These are phyloP conservation scores for Colletotrichum viniferum DNA, from an alignment of 2,329 filamentous ascomycete genomes.

Conservation along the genomic window DNA sequence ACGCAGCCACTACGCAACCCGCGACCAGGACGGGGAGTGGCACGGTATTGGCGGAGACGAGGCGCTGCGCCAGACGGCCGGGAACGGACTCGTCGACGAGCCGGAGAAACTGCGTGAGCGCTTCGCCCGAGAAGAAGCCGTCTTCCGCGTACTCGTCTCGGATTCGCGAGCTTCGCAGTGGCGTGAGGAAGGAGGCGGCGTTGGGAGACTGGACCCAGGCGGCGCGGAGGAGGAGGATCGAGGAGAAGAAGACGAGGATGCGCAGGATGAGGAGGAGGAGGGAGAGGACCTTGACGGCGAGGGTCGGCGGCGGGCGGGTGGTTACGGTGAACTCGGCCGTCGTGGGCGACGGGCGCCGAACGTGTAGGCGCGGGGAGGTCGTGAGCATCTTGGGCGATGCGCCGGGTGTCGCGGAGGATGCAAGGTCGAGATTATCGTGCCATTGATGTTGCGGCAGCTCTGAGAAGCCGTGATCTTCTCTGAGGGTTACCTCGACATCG, in stretches of 20 bases:
- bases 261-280: slow-evolving; percentile 47
- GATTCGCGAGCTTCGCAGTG: slow-evolving; percentile 8
- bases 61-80: slow-evolving; percentile 32
- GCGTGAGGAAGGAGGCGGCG: slow-evolving; percentile 18
- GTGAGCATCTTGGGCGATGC: slow-evolving; percentile 59
- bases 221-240: slow-evolving; percentile 48
- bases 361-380: slow-evolving; percentile 62
- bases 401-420: neutral
- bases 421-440: neutral
- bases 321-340: slow-evolving; percentile 94
- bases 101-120: slow-evolving; percentile 30
- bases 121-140: slow-evolving; percentile 4
- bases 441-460: neutral
- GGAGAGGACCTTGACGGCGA: slow-evolving; percentile 51
- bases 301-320: slow-evolving; percentile 66
- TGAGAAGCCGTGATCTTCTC: neutral
- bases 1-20: slow-evolving; percentile 40
- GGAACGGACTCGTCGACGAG: slow-evolving; percentile 32
- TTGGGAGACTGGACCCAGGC: slow-evolving; percentile 44
- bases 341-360: slow-evolving; percentile 77
- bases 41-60: slow-evolving; percentile 32
- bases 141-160: slow-evolving; percentile 1
- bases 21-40: slow-evolving; percentile 47
- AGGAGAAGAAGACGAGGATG: slow-evolving; percentile 44
- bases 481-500: neutral